These are phyloP conservation scores for Apiospora marii DNA, from an alignment of 2,329 filamentous ascomycete species.

Conservation along the genomic window DNA sequence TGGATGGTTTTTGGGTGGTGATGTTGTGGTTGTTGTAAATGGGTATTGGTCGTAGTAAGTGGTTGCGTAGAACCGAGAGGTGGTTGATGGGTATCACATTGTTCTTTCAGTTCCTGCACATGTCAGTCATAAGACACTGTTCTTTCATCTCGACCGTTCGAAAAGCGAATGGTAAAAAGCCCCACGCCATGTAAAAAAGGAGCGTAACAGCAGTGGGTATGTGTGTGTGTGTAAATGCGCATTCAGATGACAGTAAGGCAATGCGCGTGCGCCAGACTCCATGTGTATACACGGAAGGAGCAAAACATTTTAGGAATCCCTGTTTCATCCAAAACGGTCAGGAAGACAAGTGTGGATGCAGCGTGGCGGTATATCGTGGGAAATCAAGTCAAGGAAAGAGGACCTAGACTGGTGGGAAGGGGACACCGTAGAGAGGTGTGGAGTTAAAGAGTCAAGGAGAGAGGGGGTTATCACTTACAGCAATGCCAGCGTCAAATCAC, in stretches of 20 bases:
- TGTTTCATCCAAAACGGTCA: conserved; percentile 18
- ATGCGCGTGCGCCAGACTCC: not conserved
- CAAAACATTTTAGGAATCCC: conserved; percentile 7
- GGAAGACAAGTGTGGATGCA: conserved; percentile 17
- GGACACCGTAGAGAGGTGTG: no score
- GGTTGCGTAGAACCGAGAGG: not conserved
- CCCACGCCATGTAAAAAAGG: not conserved
- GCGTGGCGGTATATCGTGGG: not conserved
- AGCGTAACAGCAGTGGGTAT: conserved; percentile 1
- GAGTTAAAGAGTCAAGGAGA: conserved; percentile 23
- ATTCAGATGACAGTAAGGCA: not conserved
- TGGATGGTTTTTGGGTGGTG: not conserved
- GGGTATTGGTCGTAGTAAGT: not conserved
- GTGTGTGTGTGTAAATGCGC: not conserved
- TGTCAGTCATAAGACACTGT: conserved; percentile 25
- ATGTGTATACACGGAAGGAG: not conserved
- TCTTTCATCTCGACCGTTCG: not conserved
- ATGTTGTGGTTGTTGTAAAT: not conserved
- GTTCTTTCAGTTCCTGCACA: conserved; percentile 30
- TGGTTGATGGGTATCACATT: conserved; percentile 24
- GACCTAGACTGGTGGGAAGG: not conserved
- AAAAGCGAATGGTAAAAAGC: not conserved
- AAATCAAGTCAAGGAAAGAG: not conserved
- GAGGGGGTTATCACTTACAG: conserved; percentile 52
- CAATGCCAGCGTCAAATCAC: conserved; percentile 80